Evolutionary conservation across 495 filamentous ascomycete genomes (phyloP), one percentile per base, ranked within the genome.

Genomic region (Penicillium coprophilum): DNA sequence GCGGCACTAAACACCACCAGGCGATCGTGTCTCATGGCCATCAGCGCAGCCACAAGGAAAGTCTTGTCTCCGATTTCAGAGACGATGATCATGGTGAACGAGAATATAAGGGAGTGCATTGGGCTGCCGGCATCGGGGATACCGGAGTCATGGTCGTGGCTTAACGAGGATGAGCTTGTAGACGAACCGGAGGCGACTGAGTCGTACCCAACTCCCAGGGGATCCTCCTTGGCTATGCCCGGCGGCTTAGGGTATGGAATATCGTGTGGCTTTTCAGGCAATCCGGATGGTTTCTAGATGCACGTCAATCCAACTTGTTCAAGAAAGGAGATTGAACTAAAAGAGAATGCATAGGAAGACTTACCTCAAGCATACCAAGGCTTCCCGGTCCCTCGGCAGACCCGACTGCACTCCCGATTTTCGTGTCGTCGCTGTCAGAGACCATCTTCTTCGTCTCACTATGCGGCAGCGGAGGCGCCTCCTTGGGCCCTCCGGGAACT

Each of bases 31-130:
- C 96, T 91, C 94, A 98, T 98, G 2, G 94, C 94, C 94, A 98
- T 98, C 20, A 98, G 81, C 23, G 94, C 94, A 13, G 94, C 94
- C 41, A 98, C 91, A 39, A 98, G 80, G 76, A 98, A 98, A 0
- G 94, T 98, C 72, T 98, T 98, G 82, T 98, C 94, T 56, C 94
- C 94, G 68, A 98, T 86, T 69, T 98, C 94, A 58, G 94, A 97
- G 63, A 97, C 89, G 52, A 97, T 80, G 58, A 98, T 98, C 94
- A 97, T 97, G 55, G 92, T 91, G 50, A 96, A 84, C 8, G 94
- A 94, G 46, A 97, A 88, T 23, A 92, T 61, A 64, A 94, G 94
- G 10, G 94, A 97, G 71, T 98, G 94, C 51, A 96, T 79, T 0
- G 92, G 89, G 61, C 86, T 88, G 53, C 90, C 88, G 50, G 92